Conservation (phyloP, 768 basidiomycete species). For the Collybia nuda region DNA sequence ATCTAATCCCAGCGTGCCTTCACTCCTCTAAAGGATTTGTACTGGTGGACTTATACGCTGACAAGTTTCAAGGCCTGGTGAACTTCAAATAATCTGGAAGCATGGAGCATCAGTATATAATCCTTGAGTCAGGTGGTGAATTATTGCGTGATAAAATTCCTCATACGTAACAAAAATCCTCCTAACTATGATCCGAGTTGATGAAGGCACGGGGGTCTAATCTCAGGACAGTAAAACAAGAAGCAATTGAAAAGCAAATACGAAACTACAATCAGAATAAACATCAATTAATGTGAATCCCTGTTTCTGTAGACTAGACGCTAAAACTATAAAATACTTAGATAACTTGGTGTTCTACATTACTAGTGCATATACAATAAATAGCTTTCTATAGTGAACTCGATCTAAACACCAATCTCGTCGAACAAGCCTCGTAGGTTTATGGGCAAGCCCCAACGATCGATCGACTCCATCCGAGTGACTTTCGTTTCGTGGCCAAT, state of each 20-base stretch:
- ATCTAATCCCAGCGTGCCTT: conserved; percentile 5
- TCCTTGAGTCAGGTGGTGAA: conserved; percentile 12
- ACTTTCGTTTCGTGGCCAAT: not conserved
- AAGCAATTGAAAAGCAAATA: too few species aligned
- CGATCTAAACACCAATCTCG: not conserved
- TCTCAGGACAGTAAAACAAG: too few species aligned
- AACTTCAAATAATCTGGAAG: not conserved
- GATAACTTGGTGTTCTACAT: too few species aligned
- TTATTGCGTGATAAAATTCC: conserved; percentile 16
- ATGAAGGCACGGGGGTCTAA: too few species aligned
- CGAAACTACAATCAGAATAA: too few species aligned
- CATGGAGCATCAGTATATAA: not conserved
- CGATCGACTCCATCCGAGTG: conserved; percentile 9
- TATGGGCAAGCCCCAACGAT: conserved; percentile 11
- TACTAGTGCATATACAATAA: too few species aligned
- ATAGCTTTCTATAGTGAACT: too few species aligned
- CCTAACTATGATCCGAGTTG: not conserved
- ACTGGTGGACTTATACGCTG: conserved; percentile 1
- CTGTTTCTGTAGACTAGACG: too few species aligned
- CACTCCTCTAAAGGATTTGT: too few species aligned
- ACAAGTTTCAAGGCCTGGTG: not conserved
- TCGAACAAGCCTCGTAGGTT: conserved; percentile 12
- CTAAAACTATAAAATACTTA: too few species aligned
- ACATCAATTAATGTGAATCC: too few species aligned
- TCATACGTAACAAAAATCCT: too few species aligned